Evolutionary conservation across 306 rosid species (phyloP), one percentile per base, ranked within the genome.

Genomic region (Glycyrrhiza uralensis): DNA sequence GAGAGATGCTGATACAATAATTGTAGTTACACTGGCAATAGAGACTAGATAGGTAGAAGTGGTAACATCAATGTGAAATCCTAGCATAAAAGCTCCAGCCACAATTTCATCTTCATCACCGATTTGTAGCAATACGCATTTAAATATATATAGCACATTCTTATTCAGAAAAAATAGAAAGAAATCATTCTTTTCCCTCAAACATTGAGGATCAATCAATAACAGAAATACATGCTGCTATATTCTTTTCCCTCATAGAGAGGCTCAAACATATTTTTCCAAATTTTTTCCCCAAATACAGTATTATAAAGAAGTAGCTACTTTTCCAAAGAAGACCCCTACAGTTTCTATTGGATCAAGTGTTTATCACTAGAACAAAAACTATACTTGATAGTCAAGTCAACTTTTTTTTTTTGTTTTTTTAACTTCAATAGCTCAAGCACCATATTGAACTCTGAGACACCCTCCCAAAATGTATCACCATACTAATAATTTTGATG

Each of bases 401-500:
- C 29, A 51, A n/a, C n/a, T n/a, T n/a, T n/a, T n/a, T n/a, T 17
- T 51, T 12, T 4, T 17, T 17, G 14, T 18, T 17, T 36, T 5
- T 33, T 52, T 10, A 1, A 38, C 10, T 4, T 42, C 50, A 36
- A 7, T 23, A 70, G 18, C 29, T 39, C 17, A 35, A 35, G n/a
- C n/a, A n/a, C n/a, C n/a, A n/a, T n/a, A n/a, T n/a, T n/a, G n/a
- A n/a, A n/a, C n/a, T n/a, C n/a, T n/a, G n/a, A n/a, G n/a, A n/a
- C n/a, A n/a, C n/a, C n/a, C 8, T 46, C 19, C 52, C 15, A 23
- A 8, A 45, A 69, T 14, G 41, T 13, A 36, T 60, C 58, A 38
- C 8, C 14, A 19, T 62, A 14, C 71, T 62, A 26, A 24, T 5
- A 36, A 69, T 10, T 65, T 71, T 65, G 76, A 71, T 71, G 26